These are phyloP conservation scores for Penstemon barbatus DNA, from an alignment of 257 asterid species.

Conservation along the genomic window DNA sequence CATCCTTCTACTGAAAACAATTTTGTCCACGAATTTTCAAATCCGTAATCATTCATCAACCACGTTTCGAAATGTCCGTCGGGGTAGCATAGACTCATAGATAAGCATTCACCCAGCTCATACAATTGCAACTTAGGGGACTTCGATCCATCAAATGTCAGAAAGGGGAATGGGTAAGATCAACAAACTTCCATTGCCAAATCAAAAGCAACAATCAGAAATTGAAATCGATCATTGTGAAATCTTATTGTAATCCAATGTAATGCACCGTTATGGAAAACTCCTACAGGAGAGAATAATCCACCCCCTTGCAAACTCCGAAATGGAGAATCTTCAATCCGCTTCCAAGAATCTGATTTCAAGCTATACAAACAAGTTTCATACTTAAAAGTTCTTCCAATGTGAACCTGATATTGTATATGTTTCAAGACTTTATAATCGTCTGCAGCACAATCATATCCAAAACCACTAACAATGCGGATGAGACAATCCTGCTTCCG, in stretches of 20 bases:
- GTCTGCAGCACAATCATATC: constrained; percentile 9
- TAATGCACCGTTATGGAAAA: too few species aligned
- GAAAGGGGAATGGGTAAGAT: neutral
- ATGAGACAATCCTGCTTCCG: neutral
- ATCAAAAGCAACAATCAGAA: neutral
- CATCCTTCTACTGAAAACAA: constrained; percentile 7
- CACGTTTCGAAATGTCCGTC: neutral
- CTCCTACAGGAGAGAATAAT: too few species aligned
- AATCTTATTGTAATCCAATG: neutral
- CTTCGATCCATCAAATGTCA: neutral
- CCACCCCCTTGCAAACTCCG: too few species aligned
- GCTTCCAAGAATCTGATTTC: constrained; percentile 15
- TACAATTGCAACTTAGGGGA: neutral
- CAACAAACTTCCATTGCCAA: neutral
- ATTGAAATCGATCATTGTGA: neutral
- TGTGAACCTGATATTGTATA: constrained; percentile 6
- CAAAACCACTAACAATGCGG: neutral
- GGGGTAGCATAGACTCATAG: neutral
- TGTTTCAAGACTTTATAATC: neutral
- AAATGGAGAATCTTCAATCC: too few species aligned
- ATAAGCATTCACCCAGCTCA: constrained; percentile 9
- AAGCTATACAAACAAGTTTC: constrained; percentile 12
- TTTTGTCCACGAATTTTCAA: constrained; percentile 10
- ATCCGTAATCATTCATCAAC: constrained; percentile 16
- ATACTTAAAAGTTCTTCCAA: neutral